Evolutionary conservation across 768 basidiomycete genomes (phyloP), one percentile per base, ranked within the genome.

Genomic region (Serendipita indica): DNA sequence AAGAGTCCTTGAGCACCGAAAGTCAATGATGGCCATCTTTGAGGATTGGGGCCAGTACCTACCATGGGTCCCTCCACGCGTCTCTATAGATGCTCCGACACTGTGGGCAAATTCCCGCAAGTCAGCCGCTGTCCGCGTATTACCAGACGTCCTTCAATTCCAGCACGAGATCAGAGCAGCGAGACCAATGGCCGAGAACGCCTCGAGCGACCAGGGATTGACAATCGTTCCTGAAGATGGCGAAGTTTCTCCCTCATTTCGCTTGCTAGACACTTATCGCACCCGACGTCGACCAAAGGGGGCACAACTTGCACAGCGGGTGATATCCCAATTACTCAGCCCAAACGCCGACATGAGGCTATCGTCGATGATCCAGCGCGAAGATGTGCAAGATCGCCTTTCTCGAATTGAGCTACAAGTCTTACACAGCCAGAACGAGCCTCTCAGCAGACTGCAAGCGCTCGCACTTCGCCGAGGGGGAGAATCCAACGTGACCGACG

Each of bases 351-450:
- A n/a, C n/a, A n/a, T n/a, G n/a, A n/a, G n/a, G n/a, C n/a, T n/a
- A n/a, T n/a, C n/a, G n/a, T 32, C 22, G 12, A 25, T n/a, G 22
- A 7, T 27, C 16, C 30, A n/a, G n/a, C 49, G n/a, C 7, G 49
- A 54, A 6, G 49, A 54, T 28, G 49, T 54, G 10, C 30, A 22
- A 81, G 78, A 28, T 93, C 96, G 10, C 94, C 78, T 34, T 69
- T 69, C 61, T 77, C 72, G 32, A 84, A 77, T 67, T 90, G 89
- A 7, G 73, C 74, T 2, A 77, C 79, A 28, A 91, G 73, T 58
- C 92, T 82, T 16, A 74, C 78, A 54, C n/a, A 16, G 22, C 49
- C 20, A n/a, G 49, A 10, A 54, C 32, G 20, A 32, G 30, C 49
- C 49, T 20, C 49, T 54, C 49, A 54, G 20, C n/a, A 25, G 49